Evolutionary conservation across 2,329 filamentous ascomycete species (phyloP).

Genomic region (Clonostachys rosea): DNA sequence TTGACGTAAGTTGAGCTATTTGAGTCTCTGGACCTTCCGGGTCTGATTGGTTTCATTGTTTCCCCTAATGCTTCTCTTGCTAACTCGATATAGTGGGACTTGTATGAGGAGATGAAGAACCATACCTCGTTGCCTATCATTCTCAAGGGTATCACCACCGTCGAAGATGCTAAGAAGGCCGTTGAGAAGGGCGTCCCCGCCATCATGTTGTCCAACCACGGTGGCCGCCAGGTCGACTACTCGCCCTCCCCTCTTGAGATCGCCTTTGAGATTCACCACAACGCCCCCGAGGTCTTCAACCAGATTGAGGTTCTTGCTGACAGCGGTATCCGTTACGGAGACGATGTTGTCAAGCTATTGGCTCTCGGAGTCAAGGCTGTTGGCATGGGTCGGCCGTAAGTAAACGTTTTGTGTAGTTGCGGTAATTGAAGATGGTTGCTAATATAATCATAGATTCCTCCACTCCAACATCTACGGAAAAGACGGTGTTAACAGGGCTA

Average conservation of each 20-base stretch:
- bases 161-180: conserved; percentile 28
- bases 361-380: conserved; percentile 61
- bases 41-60: too few relatives aligned
- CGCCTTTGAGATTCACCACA: conserved; percentile 57
- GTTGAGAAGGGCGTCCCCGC: conserved; percentile 59
- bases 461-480: conserved; percentile 46
- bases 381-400: conserved; percentile 55
- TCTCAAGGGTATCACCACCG: conserved; percentile 18
- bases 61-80: too few relatives aligned
- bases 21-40: background rate
- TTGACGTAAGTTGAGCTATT: too few relatives aligned
- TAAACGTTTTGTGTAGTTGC: conserved; percentile 29
- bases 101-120: conserved; percentile 34
- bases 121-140: conserved; percentile 34
- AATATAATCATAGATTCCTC: conserved; percentile 26
- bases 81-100: too few relatives aligned
- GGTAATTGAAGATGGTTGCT: too few relatives aligned
- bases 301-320: conserved; percentile 59
- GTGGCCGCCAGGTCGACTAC: conserved; percentile 52
- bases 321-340: conserved; percentile 59
- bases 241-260: conserved; percentile 3
- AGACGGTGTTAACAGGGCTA: conserved; percentile 38
- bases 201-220: conserved; percentile 68
- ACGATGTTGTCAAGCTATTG: conserved; percentile 63
- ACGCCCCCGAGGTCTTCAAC: conserved; percentile 55